Evolutionary conservation across 2,329 filamentous ascomycete genomes (phyloP).

Genomic region (Didymosphaeria variabile): DNA sequence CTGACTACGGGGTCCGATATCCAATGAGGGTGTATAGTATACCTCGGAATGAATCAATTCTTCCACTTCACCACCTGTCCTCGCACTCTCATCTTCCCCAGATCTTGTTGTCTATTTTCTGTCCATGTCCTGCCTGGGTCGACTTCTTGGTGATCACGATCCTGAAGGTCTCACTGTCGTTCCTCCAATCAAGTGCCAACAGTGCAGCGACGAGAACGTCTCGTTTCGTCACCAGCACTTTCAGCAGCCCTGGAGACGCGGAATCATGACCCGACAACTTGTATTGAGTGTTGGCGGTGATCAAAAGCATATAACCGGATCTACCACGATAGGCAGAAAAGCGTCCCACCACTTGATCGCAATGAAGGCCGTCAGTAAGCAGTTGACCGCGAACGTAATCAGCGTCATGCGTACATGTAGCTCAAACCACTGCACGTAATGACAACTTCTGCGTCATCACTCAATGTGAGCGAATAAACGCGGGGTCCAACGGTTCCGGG

Average conservation of each 20-base stretch:
- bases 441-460: neutral
- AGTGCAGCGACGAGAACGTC: no score
- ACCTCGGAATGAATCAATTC: conserved; percentile 53
- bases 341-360: no score
- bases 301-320: neutral
- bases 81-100: conserved; percentile 1
- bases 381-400: no score
- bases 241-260: neutral
- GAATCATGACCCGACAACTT: neutral
- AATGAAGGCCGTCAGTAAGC: no score
- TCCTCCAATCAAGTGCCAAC: no score
- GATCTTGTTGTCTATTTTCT: neutral
- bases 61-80: conserved; percentile 44
- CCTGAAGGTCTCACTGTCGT: no score
- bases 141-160: no score
- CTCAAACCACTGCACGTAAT: neutral
- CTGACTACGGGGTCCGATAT: conserved; percentile 49
- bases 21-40: conserved; percentile 53
- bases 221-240: no score
- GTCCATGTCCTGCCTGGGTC: no score
- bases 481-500: neutral
- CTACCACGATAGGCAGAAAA: neutral
- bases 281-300: neutral
- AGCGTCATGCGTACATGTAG: neutral
- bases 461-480: neutral